A percentile compares a stretch with the other conserved stretches of the same genome.
Conservation (phyloP, 2,329 filamentous ascomycete species). For the Pseudogymnoascus sp. region DNA sequence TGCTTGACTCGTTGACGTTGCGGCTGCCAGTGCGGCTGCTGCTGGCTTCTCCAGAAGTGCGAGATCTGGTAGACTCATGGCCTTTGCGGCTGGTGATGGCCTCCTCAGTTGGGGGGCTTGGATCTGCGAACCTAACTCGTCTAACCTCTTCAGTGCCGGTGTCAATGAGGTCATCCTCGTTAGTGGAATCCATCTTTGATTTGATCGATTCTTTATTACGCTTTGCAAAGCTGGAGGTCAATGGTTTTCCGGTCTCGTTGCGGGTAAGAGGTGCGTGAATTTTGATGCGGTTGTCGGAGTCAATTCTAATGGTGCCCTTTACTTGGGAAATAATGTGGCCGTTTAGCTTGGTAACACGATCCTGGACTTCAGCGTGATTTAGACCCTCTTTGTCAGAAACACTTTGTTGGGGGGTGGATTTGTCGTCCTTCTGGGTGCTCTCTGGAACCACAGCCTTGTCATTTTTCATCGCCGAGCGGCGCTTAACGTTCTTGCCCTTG, state of each 20-base stretch:
- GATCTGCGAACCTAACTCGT: not conserved
- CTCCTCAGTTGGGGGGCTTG: not conserved
- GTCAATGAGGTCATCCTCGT: not conserved
- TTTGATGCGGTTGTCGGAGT: not conserved
- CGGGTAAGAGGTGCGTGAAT: too few species aligned
- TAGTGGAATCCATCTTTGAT: not conserved
- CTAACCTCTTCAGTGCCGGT: not conserved
- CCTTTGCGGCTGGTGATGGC: not conserved
- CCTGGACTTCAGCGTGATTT: not conserved
- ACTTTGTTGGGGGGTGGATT: not conserved
- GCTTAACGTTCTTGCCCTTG: not conserved
- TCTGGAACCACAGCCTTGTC: not conserved
- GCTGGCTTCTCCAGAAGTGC: not conserved
- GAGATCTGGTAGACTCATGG: not conserved
- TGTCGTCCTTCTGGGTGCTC: not conserved
- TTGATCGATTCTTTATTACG: not conserved
- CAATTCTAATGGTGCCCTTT: not conserved
- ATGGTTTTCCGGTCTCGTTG: not conserved
- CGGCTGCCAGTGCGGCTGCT: not conserved
- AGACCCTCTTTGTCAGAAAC: not conserved
- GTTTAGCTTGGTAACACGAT: not conserved
- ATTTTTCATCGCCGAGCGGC: not conserved
- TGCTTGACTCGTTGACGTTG: not conserved
- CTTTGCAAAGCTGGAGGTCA: not conserved
- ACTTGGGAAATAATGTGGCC: not conserved